Conservation (phyloP, 345 rosid genomes). For the Pugionium cornutum region DNA sequence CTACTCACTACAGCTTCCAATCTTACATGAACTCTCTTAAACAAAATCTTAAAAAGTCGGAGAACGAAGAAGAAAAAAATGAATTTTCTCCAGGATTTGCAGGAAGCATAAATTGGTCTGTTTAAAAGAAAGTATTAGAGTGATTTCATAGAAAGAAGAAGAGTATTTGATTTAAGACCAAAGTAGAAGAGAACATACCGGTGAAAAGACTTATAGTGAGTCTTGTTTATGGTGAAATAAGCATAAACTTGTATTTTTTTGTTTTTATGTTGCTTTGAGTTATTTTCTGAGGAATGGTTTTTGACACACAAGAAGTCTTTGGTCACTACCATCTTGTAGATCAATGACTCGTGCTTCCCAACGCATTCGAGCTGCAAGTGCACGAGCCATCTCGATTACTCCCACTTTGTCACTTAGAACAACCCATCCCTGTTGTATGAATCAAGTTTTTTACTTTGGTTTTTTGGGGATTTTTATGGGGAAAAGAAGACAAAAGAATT, state of each 20-base stretch:
- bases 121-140: background rate
- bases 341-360: conserved; percentile 99
- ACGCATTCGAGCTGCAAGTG: conserved; percentile 70
- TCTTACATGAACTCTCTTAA: conserved; percentile 23
- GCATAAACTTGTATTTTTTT: too few relatives aligned
- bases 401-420: conserved; percentile 73
- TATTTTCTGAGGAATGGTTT: conserved; percentile 82
- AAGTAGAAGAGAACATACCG: conserved; percentile 24
- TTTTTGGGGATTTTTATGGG: background rate
- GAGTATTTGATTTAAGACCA: background rate
- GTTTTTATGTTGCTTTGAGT: conserved; percentile 33
- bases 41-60: too few relatives aligned
- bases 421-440: conserved; percentile 78
- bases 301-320: conserved; percentile 93
- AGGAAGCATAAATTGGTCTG: conserved; percentile 30
- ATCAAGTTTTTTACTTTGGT: conserved; percentile 4
- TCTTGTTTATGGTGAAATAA: conserved; percentile 33
- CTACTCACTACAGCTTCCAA: conserved; percentile 44
- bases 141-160: background rate
- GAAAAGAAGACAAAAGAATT: conserved; percentile 14
- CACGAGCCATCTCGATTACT: conserved; percentile 76
- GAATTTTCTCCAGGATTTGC: conserved; percentile 28
- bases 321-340: conserved; percentile 93
- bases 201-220: conserved; percentile 34
- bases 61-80: background rate